phyloP scores from a whole-genome alignment of 768 basidiomycete species.

The Phaffia tasmanica region DNA sequence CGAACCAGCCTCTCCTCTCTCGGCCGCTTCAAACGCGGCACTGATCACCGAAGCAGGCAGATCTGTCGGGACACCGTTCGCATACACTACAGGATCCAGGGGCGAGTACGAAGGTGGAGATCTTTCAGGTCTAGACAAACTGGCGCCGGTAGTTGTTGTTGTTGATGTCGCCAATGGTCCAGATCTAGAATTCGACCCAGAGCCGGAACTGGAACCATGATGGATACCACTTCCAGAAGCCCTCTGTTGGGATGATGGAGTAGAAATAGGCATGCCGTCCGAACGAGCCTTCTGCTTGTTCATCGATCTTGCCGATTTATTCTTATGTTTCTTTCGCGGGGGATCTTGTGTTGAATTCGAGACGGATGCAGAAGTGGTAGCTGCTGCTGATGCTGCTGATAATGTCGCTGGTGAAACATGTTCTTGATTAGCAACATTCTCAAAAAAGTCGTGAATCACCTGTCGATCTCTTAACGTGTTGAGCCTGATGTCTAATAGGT shows the following conservation, averaged over 20 bases:
- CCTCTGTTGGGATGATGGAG: not conserved
- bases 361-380: not conserved
- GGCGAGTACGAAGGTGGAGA: conserved; percentile 24
- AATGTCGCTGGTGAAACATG: not conserved
- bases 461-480: conserved; percentile 35
- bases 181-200: not conserved
- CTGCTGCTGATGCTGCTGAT: not conserved
- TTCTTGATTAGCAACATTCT: conserved; percentile 31
- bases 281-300: conserved; percentile 8
- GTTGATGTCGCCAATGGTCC: not conserved
- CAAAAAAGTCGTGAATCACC: not conserved
- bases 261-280: not conserved
- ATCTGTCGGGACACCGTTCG: conserved; percentile 23
- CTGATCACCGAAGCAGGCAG: conserved; percentile 24
- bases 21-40: conserved; percentile 25
- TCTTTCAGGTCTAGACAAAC: not conserved
- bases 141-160: not conserved
- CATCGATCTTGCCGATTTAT: not conserved
- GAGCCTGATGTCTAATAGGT: conserved; percentile 41
- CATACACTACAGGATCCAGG: conserved; percentile 23
- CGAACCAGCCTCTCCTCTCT: conserved; percentile 7
- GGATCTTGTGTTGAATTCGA: too few species aligned
- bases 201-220: not conserved
- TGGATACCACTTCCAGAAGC: not conserved
- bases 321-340: not conserved